A percentile compares a stretch with the other conserved stretches of the same genome.
Evolutionary conservation across 768 basidiomycete genomes (phyloP).

Genomic region (Leucogyrophana mollusca): DNA sequence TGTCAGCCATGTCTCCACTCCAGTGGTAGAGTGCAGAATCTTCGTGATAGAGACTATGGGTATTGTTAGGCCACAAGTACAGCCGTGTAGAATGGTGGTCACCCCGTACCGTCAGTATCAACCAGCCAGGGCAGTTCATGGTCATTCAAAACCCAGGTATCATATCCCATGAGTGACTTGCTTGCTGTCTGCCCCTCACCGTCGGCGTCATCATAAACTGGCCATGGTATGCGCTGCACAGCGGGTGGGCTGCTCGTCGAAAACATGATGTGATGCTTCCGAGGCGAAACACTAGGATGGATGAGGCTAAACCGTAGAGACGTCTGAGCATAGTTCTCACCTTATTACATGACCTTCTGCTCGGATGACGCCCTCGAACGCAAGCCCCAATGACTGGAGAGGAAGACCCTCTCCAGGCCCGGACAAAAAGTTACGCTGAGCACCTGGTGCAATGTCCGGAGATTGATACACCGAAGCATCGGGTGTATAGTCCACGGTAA

Average conservation of each 20-base stretch:
- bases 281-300: constrained; percentile 64
- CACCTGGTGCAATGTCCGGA: constrained; percentile 42
- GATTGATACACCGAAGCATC: constrained; percentile 56
- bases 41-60: constrained; percentile 59
- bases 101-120: constrained; percentile 62
- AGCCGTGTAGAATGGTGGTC: not conserved
- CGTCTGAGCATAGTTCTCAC: constrained; percentile 37
- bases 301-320: constrained; percentile 6
- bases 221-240: constrained; percentile 86
- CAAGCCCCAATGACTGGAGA: constrained; percentile 64
- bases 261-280: constrained; percentile 67
- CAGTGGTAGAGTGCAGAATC: constrained; percentile 57
- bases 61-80: not conserved
- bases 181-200: constrained; percentile 32
- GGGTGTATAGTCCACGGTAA: constrained; percentile 59
- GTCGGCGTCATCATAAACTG: constrained; percentile 43
- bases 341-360: constrained; percentile 74
- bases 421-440: constrained; percentile 68
- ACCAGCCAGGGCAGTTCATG: constrained; percentile 71
- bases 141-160: constrained; percentile 71
- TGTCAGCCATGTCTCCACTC: constrained; percentile 80
- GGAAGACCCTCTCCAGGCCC: constrained; percentile 80
- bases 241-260: constrained; percentile 74
- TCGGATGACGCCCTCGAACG: constrained; percentile 79
- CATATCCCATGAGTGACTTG: constrained; percentile 45